A percentile compares a stretch with the other conserved stretches of the same genome.
Evolutionary conservation across 495 filamentous ascomycete genomes (phyloP).

Genomic region (Talaromyces liani): DNA sequence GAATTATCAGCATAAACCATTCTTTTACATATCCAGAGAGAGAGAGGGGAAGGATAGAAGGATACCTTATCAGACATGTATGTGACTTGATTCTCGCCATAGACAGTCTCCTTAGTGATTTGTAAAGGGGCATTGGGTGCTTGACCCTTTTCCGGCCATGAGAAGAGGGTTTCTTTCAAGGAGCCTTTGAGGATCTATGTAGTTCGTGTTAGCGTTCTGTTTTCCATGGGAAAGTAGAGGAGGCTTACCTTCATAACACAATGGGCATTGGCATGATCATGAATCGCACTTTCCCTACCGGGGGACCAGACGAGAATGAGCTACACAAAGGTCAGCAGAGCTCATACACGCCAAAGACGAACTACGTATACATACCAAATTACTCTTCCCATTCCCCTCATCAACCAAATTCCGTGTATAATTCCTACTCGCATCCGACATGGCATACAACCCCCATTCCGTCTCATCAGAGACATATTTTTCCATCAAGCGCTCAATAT

Average conservation of each 20-base stretch:
- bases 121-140: slow-evolving; percentile 41
- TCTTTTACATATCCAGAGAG: background rate
- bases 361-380: slow-evolving; percentile 53
- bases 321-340: slow-evolving; percentile 26
- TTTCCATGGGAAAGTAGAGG: background rate
- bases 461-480: slow-evolving; percentile 55
- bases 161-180: slow-evolving; percentile 73
- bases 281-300: slow-evolving; percentile 74
- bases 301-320: slow-evolving; percentile 91
- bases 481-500: slow-evolving; percentile 62
- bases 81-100: slow-evolving; percentile 57
- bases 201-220: background rate
- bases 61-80: slow-evolving; percentile 72
- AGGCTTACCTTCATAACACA: slow-evolving; percentile 55
- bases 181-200: slow-evolving; percentile 63
- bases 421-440: slow-evolving; percentile 52
- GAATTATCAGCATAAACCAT: background rate
- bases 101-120: slow-evolving; percentile 36
- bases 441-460: slow-evolving; percentile 68
- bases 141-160: slow-evolving; percentile 53
- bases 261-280: slow-evolving; percentile 82
- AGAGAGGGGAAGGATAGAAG: slow-evolving; percentile 10
- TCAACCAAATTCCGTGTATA: slow-evolving; percentile 91
- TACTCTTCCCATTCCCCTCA: slow-evolving; percentile 84
- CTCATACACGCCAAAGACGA: too few relatives aligned